Base-by-base conservation (phyloP, 2,329 filamentous ascomycete genomes). In the Colletotrichum siamense region DNA sequence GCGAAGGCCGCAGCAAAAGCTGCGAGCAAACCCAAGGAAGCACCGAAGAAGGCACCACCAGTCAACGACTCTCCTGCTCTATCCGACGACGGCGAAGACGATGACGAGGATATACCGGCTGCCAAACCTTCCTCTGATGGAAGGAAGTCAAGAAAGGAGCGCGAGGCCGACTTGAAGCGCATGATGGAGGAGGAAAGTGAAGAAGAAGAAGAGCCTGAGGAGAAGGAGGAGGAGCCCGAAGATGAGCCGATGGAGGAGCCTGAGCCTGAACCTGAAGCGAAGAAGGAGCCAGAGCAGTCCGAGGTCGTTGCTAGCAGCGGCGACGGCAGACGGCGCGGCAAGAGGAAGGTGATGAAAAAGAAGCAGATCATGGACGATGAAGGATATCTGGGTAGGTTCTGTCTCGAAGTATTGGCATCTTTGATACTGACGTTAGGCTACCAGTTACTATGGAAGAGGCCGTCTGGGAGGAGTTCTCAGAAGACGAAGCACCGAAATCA, bases 391-490 rank as follows among this genome's bases (percentile, higher is more conserved):
- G 94, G 95, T 96, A 88, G 84, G 92, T 85, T 16, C 39, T 75
- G 18, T 39, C 24, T 16, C 4, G 28, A 16, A 61, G 8, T 55
- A 76, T 26, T 34, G 8, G 30, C 16, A 16, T 63, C 59, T 7
- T 22, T 18, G 28, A 26, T 39, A 63, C 78, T 59, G 16, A 75
- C 79, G 62, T 78, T 64, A 16, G 16, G 66, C 73, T 59, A 77
- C 52, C 80, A 97, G 96, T 98, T 36, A 98, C 96, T 3, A 94
- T 94, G 79, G 95, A 98, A 84, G 95, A 98, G 82, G 86, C 91
- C 0, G 94, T 90, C 1, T 98, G 96, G 96, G 96, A 98, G 83
- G 96, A 94, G 0, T 98, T 98, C 86, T 98, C 95, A 0, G 96
- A 98, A 83, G 96, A 98, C 78, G 96, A 98, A 79, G 91, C 93